phyloP scores from a whole-genome alignment of 441 rosid species.

The Populus tomentosa region DNA sequence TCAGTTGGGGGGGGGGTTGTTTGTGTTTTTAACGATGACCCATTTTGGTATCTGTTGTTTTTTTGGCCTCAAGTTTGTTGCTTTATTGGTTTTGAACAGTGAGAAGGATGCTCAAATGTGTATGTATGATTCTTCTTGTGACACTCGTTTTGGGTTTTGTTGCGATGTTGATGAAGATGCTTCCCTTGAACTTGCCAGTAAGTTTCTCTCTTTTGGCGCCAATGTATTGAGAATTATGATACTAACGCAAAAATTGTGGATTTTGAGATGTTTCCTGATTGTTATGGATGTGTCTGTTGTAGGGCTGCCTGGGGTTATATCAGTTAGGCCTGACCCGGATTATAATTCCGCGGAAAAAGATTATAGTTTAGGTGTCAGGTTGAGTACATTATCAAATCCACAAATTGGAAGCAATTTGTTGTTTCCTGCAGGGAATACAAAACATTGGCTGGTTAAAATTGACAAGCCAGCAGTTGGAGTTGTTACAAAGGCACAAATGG shows the following conservation, averaged over 20 bases:
- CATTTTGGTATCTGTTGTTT: background rate
- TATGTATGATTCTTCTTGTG: slow-evolving; percentile 59
- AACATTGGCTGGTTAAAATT: slow-evolving; percentile 64
- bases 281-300: slow-evolving; percentile 9
- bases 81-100: slow-evolving; percentile 28
- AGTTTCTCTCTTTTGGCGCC: slow-evolving; percentile 13
- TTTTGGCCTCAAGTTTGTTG: slow-evolving; percentile 3
- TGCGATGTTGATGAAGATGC: slow-evolving; percentile 64
- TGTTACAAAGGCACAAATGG: slow-evolving; percentile 93
- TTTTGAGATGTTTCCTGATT: background rate
- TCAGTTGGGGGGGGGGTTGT: slow-evolving; percentile 14
- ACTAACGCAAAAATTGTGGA: background rate
- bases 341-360: slow-evolving; percentile 39
- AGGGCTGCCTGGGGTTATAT: slow-evolving; percentile 69
- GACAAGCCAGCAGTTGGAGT: slow-evolving; percentile 70
- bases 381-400: slow-evolving; percentile 7
- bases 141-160: slow-evolving; percentile 63
- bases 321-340: slow-evolving; percentile 59
- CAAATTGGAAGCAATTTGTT: slow-evolving; percentile 32
- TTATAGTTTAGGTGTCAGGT: slow-evolving; percentile 25
- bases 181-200: slow-evolving; percentile 53
- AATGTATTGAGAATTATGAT: background rate
- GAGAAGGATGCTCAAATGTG: slow-evolving; percentile 70
- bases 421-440: slow-evolving; percentile 60
- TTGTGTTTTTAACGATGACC: background rate